Base-by-base conservation (phyloP, 176 grass and related monocot species). In the Chrysopogon serrulatus region DNA sequence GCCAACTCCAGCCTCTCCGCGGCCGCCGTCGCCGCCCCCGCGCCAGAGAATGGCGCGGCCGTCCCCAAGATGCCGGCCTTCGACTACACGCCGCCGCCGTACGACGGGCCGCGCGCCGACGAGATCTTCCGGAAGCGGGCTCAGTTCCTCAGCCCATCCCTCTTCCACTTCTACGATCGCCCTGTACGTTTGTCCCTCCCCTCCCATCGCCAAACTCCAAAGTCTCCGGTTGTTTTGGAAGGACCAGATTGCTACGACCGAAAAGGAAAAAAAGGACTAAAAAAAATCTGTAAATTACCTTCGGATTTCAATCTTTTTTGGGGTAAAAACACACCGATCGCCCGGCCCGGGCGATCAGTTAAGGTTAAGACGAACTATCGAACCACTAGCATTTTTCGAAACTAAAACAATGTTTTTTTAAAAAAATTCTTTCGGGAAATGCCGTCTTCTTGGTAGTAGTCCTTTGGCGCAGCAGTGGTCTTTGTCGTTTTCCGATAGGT, bases 81-180 rank as follows among this genome's bases (percentile, higher is more conserved):
- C 90, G 82, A 84, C 60, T 95, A 95, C 76, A 77, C 72, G 26
- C 92, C 96, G 60, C 92, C 85, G n/a, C 92, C 85, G 49, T 98
- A 98, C 73, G 80, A 95, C 8, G 96, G 96, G 49, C 96, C 92
- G 17, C 87, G 87, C 26, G 37, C 87, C 10, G 92, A 85, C 5
- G 92, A 98, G 76, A 92, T 98, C 82, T 86, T 93, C 32, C 68
- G 68, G 72, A 98, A 95, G 89, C 87, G 96, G 61, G 15, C 82
- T 17, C 47, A 95, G 90, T 98, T 95, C 85, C 89, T 98, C 70
- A 95, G 96, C 87, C 96, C 92, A 3, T 95, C 96, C 35, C 68
- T 95, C 71, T 98, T 93, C 91, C 76, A 90, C 89, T 95, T 95
- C 83, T 98, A 95, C 79, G 78, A 91, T 56, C 86, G 90, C 31